Percentiles rank a stretch among this genome's conserved stretches.
Evolutionary conservation across 352 stramenopile genomes (phyloP).

Genomic region (Plasmopara muralis): DNA sequence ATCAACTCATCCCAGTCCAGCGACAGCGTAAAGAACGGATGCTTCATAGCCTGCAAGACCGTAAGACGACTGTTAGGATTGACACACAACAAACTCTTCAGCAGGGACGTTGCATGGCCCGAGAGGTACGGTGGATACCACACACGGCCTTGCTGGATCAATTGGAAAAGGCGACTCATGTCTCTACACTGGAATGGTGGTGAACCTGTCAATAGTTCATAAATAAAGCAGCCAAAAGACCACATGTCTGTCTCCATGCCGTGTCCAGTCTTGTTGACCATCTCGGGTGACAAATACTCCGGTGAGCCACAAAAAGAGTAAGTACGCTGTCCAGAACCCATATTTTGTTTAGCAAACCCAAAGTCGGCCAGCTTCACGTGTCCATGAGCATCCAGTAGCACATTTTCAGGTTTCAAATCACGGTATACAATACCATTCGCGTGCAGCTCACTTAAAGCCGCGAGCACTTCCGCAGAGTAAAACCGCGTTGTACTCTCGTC

Average conservation of each 20-base stretch:
- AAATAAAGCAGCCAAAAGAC: conserved; percentile 83
- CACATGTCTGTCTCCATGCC: conserved; percentile 80
- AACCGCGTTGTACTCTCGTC: conserved; percentile 53
- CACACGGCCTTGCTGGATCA: conserved; percentile 51
- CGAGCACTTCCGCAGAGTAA: conserved; percentile 71
- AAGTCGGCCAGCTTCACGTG: conserved; percentile 83
- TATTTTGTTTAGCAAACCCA: conserved; percentile 73
- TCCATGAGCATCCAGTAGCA: conserved; percentile 63
- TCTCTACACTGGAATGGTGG: conserved; percentile 70
- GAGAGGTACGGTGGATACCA: conserved; percentile 68
- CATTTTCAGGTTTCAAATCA: conserved; percentile 77
- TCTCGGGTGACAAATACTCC: conserved; percentile 83
- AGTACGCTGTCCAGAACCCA: conserved; percentile 44
- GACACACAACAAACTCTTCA: conserved; percentile 47
- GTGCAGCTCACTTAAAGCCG: conserved; percentile 48
- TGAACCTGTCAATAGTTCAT: conserved; percentile 64
- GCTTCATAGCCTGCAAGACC: conserved; percentile 55
- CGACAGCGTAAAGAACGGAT: conserved; percentile 60
- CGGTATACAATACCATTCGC: conserved; percentile 38
- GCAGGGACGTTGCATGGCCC: conserved; percentile 30
- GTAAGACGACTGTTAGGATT: conserved; percentile 45
- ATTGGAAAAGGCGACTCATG: conserved; percentile 51
- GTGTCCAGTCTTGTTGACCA: conserved; percentile 67
- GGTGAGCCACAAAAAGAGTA: conserved; percentile 81
- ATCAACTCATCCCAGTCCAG: conserved; percentile 66